These are phyloP conservation scores for Circinella umbellata DNA, from an alignment of 371 early-diverging fungal genomes.

Conservation along the genomic window DNA sequence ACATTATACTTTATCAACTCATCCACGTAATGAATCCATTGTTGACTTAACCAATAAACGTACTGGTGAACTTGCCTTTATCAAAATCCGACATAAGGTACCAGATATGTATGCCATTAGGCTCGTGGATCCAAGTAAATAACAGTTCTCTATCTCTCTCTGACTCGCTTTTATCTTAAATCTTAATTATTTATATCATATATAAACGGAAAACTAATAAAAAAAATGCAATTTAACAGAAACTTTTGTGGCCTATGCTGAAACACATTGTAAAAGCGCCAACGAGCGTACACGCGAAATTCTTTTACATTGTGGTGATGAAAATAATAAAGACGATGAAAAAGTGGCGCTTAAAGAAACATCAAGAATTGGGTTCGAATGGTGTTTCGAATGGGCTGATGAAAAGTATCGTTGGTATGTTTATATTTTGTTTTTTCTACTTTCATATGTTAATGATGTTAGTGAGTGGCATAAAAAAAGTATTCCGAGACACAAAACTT, in stretches of 20 bases:
- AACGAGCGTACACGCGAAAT: constrained; percentile 36
- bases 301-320: constrained; percentile 22
- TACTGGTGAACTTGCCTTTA: constrained; percentile 38
- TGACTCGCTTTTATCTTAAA: too few species aligned
- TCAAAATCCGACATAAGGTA: constrained; percentile 48
- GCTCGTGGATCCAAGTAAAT: constrained; percentile 43
- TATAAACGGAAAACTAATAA: neutral
- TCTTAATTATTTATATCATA: too few species aligned
- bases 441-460: neutral
- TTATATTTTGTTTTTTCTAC: neutral
- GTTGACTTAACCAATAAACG: constrained; percentile 44
- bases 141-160: neutral
- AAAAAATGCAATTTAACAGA: constrained; percentile 15
- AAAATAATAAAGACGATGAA: constrained; percentile 18
- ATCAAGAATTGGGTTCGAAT: constrained; percentile 46
- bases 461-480: neutral
- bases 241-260: constrained; percentile 45
- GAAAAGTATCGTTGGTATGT: constrained; percentile 46
- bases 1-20: constrained; percentile 37
- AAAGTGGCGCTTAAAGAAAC: constrained; percentile 32
- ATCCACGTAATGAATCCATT: constrained; percentile 45
- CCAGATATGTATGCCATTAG: constrained; percentile 49
- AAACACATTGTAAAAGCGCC: constrained; percentile 40
- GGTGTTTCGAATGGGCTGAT: constrained; percentile 52
- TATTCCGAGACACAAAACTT: neutral